phyloP scores from a whole-genome alignment of 2,329 filamentous ascomycete genomes.

The Lasiodiplodia gonubiensis region DNA sequence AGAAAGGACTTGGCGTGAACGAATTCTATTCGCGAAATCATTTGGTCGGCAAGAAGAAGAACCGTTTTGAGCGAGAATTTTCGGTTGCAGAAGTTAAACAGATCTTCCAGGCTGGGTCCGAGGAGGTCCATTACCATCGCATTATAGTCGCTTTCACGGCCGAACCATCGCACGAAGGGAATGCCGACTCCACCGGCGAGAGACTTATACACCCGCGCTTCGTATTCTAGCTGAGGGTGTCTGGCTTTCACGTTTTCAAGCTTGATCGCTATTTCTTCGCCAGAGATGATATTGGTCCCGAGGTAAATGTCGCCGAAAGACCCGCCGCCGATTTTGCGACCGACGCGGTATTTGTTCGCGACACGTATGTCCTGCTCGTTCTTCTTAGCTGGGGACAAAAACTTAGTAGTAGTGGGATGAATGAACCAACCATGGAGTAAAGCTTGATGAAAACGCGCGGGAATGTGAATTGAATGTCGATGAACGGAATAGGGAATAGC shows the following conservation, averaged over 20 bases:
- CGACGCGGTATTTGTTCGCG: constrained; percentile 99
- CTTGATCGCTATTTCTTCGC: constrained; percentile 99
- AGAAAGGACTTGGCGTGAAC: constrained; percentile 99
- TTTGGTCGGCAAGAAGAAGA: constrained; percentile 91
- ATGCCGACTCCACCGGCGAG: constrained; percentile 97
- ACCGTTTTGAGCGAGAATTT: constrained; percentile 99
- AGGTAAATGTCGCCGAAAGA: constrained; percentile 99
- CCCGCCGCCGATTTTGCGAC: constrained; percentile 97
- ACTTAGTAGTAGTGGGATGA: too few relatives aligned
- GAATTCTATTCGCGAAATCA: constrained; percentile 99
- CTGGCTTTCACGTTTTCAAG: constrained; percentile 99
- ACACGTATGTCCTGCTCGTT: constrained; percentile 97
- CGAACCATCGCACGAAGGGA: constrained; percentile 99
- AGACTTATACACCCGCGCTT: constrained; percentile 88
- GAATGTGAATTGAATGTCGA: too few relatives aligned
- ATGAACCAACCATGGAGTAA: too few relatives aligned
- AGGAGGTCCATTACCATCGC: constrained; percentile 99
- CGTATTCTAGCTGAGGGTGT: constrained; percentile 98
- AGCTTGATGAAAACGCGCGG: too few relatives aligned
- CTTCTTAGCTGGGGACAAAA: too few relatives aligned
- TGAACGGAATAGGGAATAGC: too few relatives aligned
- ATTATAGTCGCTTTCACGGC: constrained; percentile 99
- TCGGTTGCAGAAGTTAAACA: constrained; percentile 99
- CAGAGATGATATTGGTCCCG: constrained; percentile 99
- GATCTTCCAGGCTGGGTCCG: constrained; percentile 91